Base-by-base conservation (phyloP, 805 yeast genomes). In the Kodamaea kakaduensis region DNA sequence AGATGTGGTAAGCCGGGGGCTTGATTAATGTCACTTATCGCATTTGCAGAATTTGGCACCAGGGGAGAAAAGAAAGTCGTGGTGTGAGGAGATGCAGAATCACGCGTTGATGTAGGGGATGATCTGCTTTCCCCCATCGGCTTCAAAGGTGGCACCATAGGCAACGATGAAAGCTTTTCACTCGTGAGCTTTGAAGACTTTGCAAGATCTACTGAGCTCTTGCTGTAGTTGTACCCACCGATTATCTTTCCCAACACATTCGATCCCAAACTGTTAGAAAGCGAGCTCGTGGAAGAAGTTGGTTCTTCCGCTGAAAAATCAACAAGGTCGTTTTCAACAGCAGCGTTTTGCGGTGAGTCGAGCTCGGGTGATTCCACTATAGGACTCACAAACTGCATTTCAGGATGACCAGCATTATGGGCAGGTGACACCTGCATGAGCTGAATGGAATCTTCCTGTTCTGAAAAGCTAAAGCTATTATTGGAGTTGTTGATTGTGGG, bases 151-250 rank as follows among this genome's bases (percentile, higher is more conserved):
- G 36, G 36, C 2, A 21, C 12, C 9, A 25, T 16, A 10, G 23
- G 13, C 3, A 17, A 4, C 10, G 20, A 15, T 5, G 29, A 15
- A 17, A 24, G 25, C 23, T 16, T 26, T 14, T 33, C 31, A 14
- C 15, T 10, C 3, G 31, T 20, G 5, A 22, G 17, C 14, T 13
- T 23, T 5, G 20, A 18, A 14, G 35, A 28, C 31, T 34, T 31
- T 12, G 34, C 13, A 15, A 39, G 18, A 3, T 46, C 51, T 2
- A 48, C 28, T 7, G 54, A 46, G 21, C 56, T 56, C 31, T 44
- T 49, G 31, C 57, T 54, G 40, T 53, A 51, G 29, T 56, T 48
- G 36, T 58, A 59, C 17, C 50, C 47, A n/a, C 58, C 57, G 15
- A 58, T 49, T 8, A 59, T 52, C 50, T 50, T 56, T 17, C 57